These are phyloP conservation scores for Blastomyces parvus DNA, from an alignment of 2,329 filamentous ascomycete genomes.

Conservation along the genomic window DNA sequence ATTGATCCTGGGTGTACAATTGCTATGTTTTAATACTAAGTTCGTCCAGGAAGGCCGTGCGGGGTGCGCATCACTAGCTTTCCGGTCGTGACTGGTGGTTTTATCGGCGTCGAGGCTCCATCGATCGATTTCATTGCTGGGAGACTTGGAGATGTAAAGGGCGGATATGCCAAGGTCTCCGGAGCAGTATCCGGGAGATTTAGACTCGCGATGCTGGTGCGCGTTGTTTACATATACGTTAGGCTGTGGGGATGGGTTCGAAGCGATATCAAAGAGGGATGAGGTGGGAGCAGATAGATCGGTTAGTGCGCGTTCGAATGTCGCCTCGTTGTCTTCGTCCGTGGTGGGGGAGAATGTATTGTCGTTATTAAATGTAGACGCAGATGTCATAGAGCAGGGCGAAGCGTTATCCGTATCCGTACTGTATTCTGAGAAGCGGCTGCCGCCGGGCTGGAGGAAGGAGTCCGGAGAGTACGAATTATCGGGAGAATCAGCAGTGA, in stretches of 20 bases:
- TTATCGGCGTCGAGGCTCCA: neutral
- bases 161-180: constrained; percentile 24
- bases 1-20: neutral
- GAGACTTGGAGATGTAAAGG: constrained; percentile 24
- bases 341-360: neutral
- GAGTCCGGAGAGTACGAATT: constrained; percentile 20
- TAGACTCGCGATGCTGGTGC: constrained; percentile 18
- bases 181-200: constrained; percentile 14
- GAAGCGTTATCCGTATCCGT: constrained; percentile 30
- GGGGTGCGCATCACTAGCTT: constrained; percentile 12
- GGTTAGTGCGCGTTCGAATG: neutral
- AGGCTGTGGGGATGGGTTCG: neutral
- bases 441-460: constrained; percentile 22
- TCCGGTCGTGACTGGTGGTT: constrained; percentile 27
- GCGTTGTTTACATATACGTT: neutral
- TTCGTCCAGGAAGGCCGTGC: neutral
- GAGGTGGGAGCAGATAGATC: neutral
- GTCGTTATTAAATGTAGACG: constrained; percentile 25
- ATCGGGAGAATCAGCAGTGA: constrained; percentile 26
- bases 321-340: neutral
- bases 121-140: constrained; percentile 17
- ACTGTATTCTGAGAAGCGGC: constrained; percentile 35
- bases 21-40: constrained; percentile 5
- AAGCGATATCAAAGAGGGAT: constrained; percentile 2
- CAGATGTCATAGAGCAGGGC: constrained; percentile 30